A percentile compares a stretch with the other conserved stretches of the same genome.
Evolutionary conservation across 306 rosid genomes (phyloP).

Genomic region (Glycine latifolia): DNA sequence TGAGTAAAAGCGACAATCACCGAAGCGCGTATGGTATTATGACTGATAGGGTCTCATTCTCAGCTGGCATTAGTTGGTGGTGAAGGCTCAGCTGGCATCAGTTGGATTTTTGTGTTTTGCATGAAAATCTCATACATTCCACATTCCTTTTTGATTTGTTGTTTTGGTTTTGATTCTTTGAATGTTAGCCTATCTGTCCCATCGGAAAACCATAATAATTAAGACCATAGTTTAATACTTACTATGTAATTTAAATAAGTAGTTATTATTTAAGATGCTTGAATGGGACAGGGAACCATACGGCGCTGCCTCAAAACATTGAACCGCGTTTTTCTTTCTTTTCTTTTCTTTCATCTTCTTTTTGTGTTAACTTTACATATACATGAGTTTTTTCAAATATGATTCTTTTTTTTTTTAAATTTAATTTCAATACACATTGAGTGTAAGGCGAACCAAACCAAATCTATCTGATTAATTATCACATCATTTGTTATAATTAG

Average conservation of each 20-base stretch:
- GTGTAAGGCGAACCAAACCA: not conserved
- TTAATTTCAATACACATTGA: too few relatives aligned
- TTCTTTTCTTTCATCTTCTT: too few relatives aligned
- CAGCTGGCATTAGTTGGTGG: too few relatives aligned
- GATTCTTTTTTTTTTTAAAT: too few relatives aligned
- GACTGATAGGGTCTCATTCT: not conserved
- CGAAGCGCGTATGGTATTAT: conserved; percentile 15
- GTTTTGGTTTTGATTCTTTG: not conserved
- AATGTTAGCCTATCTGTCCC: not conserved
- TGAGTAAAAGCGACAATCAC: not conserved
- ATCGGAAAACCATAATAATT: not conserved
- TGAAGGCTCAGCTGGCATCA: not conserved
- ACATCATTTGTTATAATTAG: too few relatives aligned
- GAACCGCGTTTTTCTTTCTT: not conserved
- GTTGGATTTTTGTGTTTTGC: not conserved
- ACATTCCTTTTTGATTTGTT: not conserved
- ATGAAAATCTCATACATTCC: not conserved
- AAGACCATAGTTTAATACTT: not conserved
- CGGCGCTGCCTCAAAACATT: not conserved
- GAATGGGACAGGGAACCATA: not conserved
- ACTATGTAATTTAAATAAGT: too few relatives aligned
- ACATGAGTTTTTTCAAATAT: too few relatives aligned
- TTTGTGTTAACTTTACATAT: too few relatives aligned
- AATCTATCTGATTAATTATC: too few relatives aligned
- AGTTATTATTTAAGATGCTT: not conserved